These are phyloP conservation scores for Sonneratia caseolaris DNA, from an alignment of 345 rosid genomes.

Conservation along the genomic window DNA sequence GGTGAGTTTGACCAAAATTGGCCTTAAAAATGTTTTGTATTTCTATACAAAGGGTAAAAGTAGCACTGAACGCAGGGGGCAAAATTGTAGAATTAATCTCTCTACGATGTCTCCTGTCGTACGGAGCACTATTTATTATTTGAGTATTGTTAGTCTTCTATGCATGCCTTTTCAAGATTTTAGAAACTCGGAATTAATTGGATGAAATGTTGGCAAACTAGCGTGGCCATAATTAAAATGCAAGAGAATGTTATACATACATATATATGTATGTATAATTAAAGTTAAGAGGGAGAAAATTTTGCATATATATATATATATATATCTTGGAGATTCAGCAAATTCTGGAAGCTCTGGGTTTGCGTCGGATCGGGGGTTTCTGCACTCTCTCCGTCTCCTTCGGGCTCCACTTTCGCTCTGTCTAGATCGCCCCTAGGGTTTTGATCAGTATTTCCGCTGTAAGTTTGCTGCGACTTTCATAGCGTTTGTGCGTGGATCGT, in stretches of 20 bases:
- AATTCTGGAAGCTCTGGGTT: not conserved
- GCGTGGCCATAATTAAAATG: too few species aligned
- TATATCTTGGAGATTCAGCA: not conserved
- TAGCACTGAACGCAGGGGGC: too few species aligned
- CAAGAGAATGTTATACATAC: not conserved
- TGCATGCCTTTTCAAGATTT: too few species aligned
- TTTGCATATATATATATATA: not conserved
- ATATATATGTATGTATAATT: not conserved
- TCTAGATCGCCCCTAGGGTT: slow-evolving; percentile 6
- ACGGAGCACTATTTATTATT: too few species aligned
- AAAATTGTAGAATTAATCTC: too few species aligned
- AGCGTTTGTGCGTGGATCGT: not conserved
- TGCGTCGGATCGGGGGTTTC: slow-evolving; percentile 4
- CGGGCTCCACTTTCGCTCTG: not conserved
- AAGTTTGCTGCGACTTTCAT: not conserved
- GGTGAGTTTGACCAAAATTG: too few species aligned
- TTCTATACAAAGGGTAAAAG: too few species aligned
- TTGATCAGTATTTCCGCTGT: not conserved
- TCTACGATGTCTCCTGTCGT: too few species aligned
- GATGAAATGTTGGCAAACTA: too few species aligned
- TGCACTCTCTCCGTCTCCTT: not conserved
- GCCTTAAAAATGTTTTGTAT: too few species aligned
- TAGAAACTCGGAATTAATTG: too few species aligned
- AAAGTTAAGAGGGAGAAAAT: not conserved
- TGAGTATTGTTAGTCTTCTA: too few species aligned